These are phyloP conservation scores for Mycena olivaceomarginata DNA, from an alignment of 768 basidiomycete genomes.

Conservation along the genomic window DNA sequence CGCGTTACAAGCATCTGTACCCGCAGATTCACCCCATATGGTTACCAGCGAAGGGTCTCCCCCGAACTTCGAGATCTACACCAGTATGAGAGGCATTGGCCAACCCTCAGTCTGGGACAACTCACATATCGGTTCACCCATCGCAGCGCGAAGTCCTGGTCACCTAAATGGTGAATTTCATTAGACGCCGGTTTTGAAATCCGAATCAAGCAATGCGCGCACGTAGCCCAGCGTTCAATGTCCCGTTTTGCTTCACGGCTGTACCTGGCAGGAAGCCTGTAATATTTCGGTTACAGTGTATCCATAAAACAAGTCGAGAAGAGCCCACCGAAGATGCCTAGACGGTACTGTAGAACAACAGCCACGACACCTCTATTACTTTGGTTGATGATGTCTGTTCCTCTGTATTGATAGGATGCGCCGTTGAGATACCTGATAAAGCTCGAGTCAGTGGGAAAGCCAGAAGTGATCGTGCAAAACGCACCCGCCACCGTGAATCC, in stretches of 20 bases:
- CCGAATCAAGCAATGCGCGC: background rate
- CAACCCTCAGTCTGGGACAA: background rate
- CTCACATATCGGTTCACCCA: slow-evolving; percentile 55
- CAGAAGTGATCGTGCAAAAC: background rate
- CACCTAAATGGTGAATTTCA: background rate
- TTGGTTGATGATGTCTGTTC: slow-evolving; percentile 22
- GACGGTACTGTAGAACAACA: slow-evolving; percentile 5
- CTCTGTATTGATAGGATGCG: slow-evolving; percentile 26
- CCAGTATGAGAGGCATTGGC: too few species aligned
- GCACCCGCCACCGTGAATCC: slow-evolving; percentile 46
- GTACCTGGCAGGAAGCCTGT: slow-evolving; percentile 53
- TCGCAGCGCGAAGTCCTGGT: slow-evolving; percentile 53
- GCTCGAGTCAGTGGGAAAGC: background rate
- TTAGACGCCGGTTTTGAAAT: background rate
- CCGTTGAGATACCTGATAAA: background rate
- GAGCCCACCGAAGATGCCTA: slow-evolving; percentile 13
- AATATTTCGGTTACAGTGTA: slow-evolving; percentile 8
- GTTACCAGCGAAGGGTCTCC: slow-evolving; percentile 46
- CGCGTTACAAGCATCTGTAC: slow-evolving; percentile 5
- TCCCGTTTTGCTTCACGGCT: slow-evolving; percentile 49
- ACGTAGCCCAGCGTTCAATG: background rate
- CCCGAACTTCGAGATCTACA: slow-evolving; percentile 34
- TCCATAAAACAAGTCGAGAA: background rate
- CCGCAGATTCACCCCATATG: slow-evolving; percentile 48
- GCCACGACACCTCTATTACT: slow-evolving; percentile 14